phyloP scores from a whole-genome alignment of 2,329 filamentous ascomycete genomes.

The Sordariomycetes sp. region DNA sequence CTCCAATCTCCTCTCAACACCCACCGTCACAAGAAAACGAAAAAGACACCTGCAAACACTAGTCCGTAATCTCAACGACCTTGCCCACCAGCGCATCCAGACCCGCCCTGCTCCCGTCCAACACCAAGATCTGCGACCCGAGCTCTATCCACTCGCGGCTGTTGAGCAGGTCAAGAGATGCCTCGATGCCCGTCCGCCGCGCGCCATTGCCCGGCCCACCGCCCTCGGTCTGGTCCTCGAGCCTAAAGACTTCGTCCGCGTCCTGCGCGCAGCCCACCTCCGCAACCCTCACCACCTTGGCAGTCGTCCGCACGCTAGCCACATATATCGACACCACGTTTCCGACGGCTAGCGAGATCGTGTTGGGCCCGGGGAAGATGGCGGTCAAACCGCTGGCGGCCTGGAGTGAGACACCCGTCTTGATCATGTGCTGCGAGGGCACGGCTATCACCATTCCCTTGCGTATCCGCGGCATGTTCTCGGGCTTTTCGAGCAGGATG shows the following conservation, averaged over 20 bases:
- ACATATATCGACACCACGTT: constrained; percentile 72
- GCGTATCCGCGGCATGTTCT: constrained; percentile 33
- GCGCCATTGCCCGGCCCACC: constrained; percentile 9
- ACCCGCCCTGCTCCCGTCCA: constrained; percentile 57
- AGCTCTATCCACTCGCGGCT: constrained; percentile 62
- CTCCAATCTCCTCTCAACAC: neutral
- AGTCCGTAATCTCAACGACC: constrained; percentile 49
- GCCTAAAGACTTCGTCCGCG: constrained; percentile 42
- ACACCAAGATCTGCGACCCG: constrained; percentile 54
- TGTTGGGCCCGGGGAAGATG: constrained; percentile 50
- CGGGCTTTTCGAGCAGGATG: constrained; percentile 42
- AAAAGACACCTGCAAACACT: neutral
- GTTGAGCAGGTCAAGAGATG: constrained; percentile 55
- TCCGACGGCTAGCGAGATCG: constrained; percentile 50
- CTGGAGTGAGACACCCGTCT: constrained; percentile 44
- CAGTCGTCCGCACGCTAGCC: constrained; percentile 73
- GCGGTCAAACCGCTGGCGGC: constrained; percentile 59
- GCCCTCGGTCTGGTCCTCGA: constrained; percentile 31
- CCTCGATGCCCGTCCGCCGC: constrained; percentile 23
- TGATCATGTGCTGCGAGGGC: constrained; percentile 42
- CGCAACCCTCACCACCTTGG: constrained; percentile 52
- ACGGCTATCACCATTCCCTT: constrained; percentile 78
- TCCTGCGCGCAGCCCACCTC: constrained; percentile 26
- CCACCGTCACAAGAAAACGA: neutral
- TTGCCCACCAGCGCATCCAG: constrained; percentile 61